Conservation (phyloP, 2,329 filamentous ascomycete species). For the Dactylellina parvicollis region DNA sequence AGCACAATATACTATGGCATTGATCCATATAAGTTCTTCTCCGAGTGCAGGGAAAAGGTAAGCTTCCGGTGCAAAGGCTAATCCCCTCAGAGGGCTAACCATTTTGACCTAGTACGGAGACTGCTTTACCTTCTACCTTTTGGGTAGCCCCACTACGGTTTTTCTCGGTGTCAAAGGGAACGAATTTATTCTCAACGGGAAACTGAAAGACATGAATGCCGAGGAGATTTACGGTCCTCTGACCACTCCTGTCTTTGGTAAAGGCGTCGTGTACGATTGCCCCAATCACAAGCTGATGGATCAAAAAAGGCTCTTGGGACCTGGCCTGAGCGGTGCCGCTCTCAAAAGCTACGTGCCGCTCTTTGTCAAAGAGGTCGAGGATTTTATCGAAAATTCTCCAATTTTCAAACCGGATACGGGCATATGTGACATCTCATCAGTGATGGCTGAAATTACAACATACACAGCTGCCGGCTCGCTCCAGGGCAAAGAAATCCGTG, state of each 20-base stretch:
- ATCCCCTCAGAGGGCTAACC: not conserved
- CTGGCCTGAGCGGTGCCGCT: constrained; percentile 13
- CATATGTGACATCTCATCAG: constrained; percentile 75
- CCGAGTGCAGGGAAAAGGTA: constrained; percentile 77
- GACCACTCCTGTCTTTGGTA: constrained; percentile 70
- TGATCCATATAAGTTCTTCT: constrained; percentile 89
- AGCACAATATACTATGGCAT: constrained; percentile 95
- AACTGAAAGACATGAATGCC: constrained; percentile 66
- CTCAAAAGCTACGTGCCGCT: constrained; percentile 73
- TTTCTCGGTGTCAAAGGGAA: constrained; percentile 67
- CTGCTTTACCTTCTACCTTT: constrained; percentile 67
- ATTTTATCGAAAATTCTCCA: constrained; percentile 75
- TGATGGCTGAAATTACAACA: constrained; percentile 86
- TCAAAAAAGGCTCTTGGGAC: constrained; percentile 79
- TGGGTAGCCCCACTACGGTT: constrained; percentile 66
- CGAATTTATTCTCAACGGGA: constrained; percentile 69
- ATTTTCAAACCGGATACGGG: constrained; percentile 75
- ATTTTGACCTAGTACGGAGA: constrained; percentile 64
- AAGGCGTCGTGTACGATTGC: constrained; percentile 89
- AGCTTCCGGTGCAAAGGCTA: constrained; percentile 49
- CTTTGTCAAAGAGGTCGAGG: constrained; percentile 77
- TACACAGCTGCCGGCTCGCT: constrained; percentile 88
- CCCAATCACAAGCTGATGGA: constrained; percentile 93
- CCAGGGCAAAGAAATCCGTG: constrained; percentile 83
- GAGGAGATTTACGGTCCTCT: constrained; percentile 68